These are phyloP conservation scores for Ceratocystis lukuohia DNA, from an alignment of 2,329 filamentous ascomycete genomes.

Conservation along the genomic window DNA sequence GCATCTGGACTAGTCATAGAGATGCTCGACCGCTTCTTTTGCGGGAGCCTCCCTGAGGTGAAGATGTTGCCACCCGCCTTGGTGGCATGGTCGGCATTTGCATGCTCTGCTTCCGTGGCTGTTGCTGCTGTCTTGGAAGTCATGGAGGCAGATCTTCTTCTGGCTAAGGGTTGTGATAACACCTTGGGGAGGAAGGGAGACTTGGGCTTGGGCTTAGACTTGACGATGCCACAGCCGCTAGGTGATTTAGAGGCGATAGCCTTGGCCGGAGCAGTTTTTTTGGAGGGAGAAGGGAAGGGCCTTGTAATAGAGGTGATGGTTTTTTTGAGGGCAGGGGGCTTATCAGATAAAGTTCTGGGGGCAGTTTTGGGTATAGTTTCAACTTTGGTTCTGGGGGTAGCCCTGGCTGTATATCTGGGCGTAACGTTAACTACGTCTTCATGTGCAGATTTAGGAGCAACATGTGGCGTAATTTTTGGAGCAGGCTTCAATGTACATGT, in stretches of 20 bases:
- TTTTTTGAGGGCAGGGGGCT: neutral
- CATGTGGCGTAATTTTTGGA: no score
- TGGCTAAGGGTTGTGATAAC: neutral
- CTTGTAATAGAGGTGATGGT: neutral
- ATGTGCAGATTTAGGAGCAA: no score
- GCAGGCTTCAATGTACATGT: no score
- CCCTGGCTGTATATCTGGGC: no score
- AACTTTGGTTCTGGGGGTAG: no score
- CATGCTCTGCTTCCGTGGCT: neutral
- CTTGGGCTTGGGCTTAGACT: neutral
- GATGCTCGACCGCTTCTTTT: neutral
- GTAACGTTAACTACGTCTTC: no score
- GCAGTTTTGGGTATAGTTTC: no score
- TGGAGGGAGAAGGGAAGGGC: neutral
- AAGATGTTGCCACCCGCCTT: slow-evolving; percentile 32
- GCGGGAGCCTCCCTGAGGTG: slow-evolving; percentile 27
- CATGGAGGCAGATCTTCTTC: neutral
- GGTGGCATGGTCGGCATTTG: slow-evolving; percentile 5
- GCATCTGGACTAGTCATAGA: neutral
- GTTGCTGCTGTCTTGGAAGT: neutral
- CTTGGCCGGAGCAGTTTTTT: neutral
- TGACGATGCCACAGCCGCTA: neutral
- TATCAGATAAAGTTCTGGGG: neutral
- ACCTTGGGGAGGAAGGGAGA: neutral
- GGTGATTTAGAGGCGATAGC: neutral